Percentiles rank a stretch among this genome's conserved stretches.
phyloP scores from a whole-genome alignment of 140 eudicot genomes.

The Erigeron philadelphicus region DNA sequence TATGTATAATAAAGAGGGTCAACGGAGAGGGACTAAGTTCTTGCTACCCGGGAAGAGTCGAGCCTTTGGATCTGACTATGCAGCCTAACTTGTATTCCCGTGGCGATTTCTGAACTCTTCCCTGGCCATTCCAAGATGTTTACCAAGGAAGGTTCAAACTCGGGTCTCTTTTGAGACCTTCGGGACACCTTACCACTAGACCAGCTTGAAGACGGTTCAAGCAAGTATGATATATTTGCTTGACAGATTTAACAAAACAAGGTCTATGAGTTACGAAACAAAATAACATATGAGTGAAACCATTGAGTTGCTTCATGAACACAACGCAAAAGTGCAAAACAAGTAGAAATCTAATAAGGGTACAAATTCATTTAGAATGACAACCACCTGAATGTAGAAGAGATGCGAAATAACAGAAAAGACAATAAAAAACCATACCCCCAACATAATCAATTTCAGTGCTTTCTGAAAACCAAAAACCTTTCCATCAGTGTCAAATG shows the following conservation, averaged over 20 bases:
- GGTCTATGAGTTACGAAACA: constrained; percentile 1
- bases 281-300: background rate
- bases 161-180: no score
- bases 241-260: background rate
- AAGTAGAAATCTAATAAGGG: constrained; percentile 2
- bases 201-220: no score
- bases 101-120: no score
- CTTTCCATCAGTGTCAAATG: constrained; percentile 80
- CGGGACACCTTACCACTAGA: no score
- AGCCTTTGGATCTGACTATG: no score
- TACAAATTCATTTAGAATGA: background rate
- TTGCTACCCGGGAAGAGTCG: no score
- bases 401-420: background rate
- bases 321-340: constrained; percentile 18
- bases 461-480: constrained; percentile 74
- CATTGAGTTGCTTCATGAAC: background rate
- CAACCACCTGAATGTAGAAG: constrained; percentile 15
- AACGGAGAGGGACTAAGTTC: no score
- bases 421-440: constrained; percentile 47
- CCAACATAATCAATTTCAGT: constrained; percentile 64
- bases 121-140: no score
- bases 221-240: background rate
- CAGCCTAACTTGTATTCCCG: no score
- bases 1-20: background rate
- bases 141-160: no score